Percentiles rank a stretch among this genome's conserved stretches.
phyloP scores from a whole-genome alignment of 2,329 filamentous ascomycete species.

The Ciborinia camelliae region DNA sequence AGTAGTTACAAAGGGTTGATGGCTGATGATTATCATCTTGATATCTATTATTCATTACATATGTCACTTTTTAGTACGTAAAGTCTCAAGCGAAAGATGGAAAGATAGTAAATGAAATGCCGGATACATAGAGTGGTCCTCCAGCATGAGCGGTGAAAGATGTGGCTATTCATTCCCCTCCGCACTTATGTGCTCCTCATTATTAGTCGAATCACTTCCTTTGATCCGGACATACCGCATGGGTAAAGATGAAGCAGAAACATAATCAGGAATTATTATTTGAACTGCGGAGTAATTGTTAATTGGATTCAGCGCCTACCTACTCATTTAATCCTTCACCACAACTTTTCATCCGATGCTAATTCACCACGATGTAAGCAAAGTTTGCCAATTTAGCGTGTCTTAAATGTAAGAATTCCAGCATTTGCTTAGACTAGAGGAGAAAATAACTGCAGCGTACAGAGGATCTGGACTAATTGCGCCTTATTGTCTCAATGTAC shows the following conservation, averaged over 20 bases:
- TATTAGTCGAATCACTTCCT: not conserved
- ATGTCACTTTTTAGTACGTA: not conserved
- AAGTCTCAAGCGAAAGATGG: not conserved
- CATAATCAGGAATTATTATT: not conserved
- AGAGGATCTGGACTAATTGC: not conserved
- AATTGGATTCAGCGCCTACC: too few species aligned
- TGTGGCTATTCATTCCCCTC: not conserved
- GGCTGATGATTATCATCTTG: not conserved
- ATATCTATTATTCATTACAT: not conserved
- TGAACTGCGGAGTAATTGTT: not conserved
- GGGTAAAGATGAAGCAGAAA: not conserved
- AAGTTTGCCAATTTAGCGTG: not conserved
- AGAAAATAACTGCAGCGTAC: not conserved
- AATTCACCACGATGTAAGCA: not conserved
- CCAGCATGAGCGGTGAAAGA: not conserved
- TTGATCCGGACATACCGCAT: not conserved
- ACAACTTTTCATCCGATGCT: not conserved
- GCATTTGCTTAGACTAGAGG: not conserved
- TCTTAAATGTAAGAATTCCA: not conserved
- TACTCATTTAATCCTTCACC: not conserved
- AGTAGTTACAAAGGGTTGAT: not conserved
- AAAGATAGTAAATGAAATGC: not conserved
- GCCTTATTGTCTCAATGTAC: not conserved
- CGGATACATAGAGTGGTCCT: not conserved
- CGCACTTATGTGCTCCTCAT: not conserved